These are phyloP conservation scores for Fusarium redolens DNA, from an alignment of 2,329 filamentous ascomycete species.

Conservation along the genomic window DNA sequence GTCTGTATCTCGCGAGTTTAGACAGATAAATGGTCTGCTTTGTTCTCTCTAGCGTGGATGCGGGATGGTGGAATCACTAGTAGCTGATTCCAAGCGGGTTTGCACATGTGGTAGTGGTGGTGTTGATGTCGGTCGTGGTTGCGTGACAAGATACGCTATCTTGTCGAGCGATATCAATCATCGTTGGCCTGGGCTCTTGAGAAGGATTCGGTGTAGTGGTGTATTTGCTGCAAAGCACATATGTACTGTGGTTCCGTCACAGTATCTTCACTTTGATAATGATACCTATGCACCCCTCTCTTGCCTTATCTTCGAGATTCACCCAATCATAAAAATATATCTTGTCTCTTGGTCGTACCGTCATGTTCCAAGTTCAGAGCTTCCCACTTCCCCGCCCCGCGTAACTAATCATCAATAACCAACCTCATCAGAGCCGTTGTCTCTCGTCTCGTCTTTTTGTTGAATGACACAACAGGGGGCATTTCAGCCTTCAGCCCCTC, in stretches of 20 bases:
- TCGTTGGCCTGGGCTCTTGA: slow-evolving; percentile 17
- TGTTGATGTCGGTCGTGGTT: slow-evolving; percentile 28
- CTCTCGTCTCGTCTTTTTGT: slow-evolving; percentile 21
- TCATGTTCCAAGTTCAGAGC: slow-evolving; percentile 2
- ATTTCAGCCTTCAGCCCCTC: slow-evolving; percentile 28
- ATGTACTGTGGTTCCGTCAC: slow-evolving; percentile 8
- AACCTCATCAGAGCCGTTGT: slow-evolving; percentile 24
- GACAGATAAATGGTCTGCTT: slow-evolving; percentile 15
- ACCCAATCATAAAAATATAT: slow-evolving; percentile 22
- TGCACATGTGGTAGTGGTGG: slow-evolving; percentile 27
- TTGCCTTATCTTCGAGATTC: slow-evolving; percentile 31
- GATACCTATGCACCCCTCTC: slow-evolving; percentile 17
- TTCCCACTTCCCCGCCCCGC: slow-evolving; percentile 12
- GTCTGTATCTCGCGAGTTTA: slow-evolving; percentile 15
- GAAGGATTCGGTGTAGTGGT: slow-evolving; percentile 28
- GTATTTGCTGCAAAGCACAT: slow-evolving; percentile 12
- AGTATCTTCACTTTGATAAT: slow-evolving; percentile 21
- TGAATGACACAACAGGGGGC: slow-evolving; percentile 26
- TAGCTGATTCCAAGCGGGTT: slow-evolving; percentile 8
- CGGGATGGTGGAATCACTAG: slow-evolving; percentile 18
- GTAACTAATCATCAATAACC: slow-evolving; percentile 12
- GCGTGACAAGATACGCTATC: slow-evolving; percentile 39
- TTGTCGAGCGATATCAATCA: slow-evolving; percentile 28
- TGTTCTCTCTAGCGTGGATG: slow-evolving; percentile 27
- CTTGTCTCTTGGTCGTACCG: background rate